Evolutionary conservation across 805 yeast genomes (phyloP), one percentile per base, ranked within the genome.

Genomic region (Metschnikowia corniflorae): DNA sequence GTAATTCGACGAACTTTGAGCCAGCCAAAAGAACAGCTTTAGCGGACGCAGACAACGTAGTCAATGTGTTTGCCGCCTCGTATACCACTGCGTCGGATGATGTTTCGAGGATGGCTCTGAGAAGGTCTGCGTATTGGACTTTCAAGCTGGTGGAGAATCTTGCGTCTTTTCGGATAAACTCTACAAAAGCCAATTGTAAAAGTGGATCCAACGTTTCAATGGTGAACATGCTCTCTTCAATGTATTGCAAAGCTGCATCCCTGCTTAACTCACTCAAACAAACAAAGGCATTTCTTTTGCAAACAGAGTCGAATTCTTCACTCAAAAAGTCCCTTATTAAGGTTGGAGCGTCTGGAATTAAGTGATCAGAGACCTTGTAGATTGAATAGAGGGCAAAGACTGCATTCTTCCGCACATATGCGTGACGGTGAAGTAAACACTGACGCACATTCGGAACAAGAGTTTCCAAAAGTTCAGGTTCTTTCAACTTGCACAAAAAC

Each of bases 341-440:
- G 49, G 86, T 95, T 35, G 88, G 82, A n/a, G 97, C 96, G 65
- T 94, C 98, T 6, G 98, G 98, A 30, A 86, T 75, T 57, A 93
- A 75, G 63, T 85, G 91, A 26, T 84, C 88, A 22, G 95, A 80
- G 35, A 83, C 89, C 57, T 80, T 73, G 61, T 76, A 84, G 50
- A 93, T 86, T 16, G 95, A 80, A 52, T 75, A 77, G 41, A 93
- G 78, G 27, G 97, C 95, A 63, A 91, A 82, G 16, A 87, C 89
- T 6, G 98, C 98, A 58, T 93, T 91, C 62, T 93, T 93, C 59
- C 99, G 82, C 45, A 93, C 98, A 56, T 94, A 93, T 7, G 97
- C 95, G 63, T 93, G 97, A 50, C 98, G 83, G 65, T 93, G 96
- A 50, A 86, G 95, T 51, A 94, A 71, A 67, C 97, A 88, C 40